phyloP scores from a whole-genome alignment of 1,284 basidiomycete species.

The Microbotryum silenes-acaulis region DNA sequence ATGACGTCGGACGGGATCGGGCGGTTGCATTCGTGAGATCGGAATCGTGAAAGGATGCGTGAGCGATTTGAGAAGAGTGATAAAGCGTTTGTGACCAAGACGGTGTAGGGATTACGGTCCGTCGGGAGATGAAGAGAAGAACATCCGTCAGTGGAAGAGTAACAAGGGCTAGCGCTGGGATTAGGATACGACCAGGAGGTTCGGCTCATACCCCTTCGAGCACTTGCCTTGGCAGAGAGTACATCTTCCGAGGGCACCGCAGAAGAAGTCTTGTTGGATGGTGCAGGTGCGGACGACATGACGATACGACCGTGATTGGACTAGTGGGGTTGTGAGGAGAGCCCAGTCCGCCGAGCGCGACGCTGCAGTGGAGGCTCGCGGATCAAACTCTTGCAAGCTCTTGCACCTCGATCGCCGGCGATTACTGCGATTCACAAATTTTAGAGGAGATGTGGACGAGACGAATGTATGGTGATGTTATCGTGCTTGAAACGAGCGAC shows the following conservation, averaged over 20 bases:
- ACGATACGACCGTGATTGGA: too few relatives aligned
- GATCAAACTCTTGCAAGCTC: too few relatives aligned
- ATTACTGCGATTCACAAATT: too few relatives aligned
- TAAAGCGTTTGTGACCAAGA: background rate
- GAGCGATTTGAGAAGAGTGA: background rate
- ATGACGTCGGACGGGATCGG: background rate
- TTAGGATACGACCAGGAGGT: background rate
- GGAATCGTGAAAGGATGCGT: background rate
- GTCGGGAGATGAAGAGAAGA: background rate
- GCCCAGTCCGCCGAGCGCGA: too few relatives aligned
- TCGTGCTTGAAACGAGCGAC: too few relatives aligned
- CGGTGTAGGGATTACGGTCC: background rate
- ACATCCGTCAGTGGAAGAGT: background rate
- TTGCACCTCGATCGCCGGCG: too few relatives aligned
- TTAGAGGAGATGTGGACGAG: too few relatives aligned
- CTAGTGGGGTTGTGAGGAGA: too few relatives aligned
- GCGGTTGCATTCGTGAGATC: too few relatives aligned
- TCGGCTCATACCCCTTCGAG: background rate
- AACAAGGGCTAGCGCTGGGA: background rate
- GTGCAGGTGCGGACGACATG: too few relatives aligned
- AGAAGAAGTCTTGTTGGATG: conserved; percentile 2
- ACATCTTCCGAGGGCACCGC: conserved; percentile 21
- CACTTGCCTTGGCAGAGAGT: conserved; percentile 27
- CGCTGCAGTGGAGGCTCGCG: too few relatives aligned
- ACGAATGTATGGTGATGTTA: too few relatives aligned